Evolutionary conservation across 805 yeast genomes (phyloP), one percentile per base, ranked within the genome.

Genomic region (Metschnikowia baotianmanensis): DNA sequence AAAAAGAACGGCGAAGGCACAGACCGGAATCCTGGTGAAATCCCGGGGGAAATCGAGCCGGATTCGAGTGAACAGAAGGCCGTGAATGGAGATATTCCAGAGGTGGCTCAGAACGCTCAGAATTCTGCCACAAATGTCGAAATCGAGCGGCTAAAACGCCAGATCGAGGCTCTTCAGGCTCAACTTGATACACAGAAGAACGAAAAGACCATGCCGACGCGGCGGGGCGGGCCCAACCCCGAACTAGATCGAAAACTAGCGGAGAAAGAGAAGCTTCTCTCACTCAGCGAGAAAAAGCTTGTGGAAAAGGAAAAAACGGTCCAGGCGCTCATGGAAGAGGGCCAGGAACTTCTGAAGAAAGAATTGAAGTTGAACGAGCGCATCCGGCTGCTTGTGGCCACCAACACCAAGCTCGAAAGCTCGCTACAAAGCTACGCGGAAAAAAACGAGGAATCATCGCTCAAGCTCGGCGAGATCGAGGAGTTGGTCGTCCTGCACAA

Each of bases 301-400:
- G 63, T 47, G 53, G 77, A 61, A 51, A 82, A 67, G 66, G 86
- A 89, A 37, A 73, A 68, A 10, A 76, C 79, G 22, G 79, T 90
- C 19, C 74, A 76, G 13, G 80, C 82, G 42, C 63, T 90, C 21
- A 56, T 85, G 55, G 78, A 76, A 40, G 96, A 89, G 60, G 96
- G 96, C 4, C 82, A 83, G 47, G 77, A 74, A 18, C 62, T 88
- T 27, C 79, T 93, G 0, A 72, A 74, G 43, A 80, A 78, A 45
- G 97, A 91, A 52, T 70, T 87, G 20, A 78, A 76, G 49, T 71
- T 80, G 38, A 80, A 77, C 50, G 86, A 80, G 29, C 69, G 81
- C 0, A 78, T 90, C 36, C 85, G 85, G 46, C 71, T 73, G 47
- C 61, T 89, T 42, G 77, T 79, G 41, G 29, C 52, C 3, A 40